Base-by-base conservation (phyloP, 2,329 filamentous ascomycete species). In the Cladosporium oxysporum region DNA sequence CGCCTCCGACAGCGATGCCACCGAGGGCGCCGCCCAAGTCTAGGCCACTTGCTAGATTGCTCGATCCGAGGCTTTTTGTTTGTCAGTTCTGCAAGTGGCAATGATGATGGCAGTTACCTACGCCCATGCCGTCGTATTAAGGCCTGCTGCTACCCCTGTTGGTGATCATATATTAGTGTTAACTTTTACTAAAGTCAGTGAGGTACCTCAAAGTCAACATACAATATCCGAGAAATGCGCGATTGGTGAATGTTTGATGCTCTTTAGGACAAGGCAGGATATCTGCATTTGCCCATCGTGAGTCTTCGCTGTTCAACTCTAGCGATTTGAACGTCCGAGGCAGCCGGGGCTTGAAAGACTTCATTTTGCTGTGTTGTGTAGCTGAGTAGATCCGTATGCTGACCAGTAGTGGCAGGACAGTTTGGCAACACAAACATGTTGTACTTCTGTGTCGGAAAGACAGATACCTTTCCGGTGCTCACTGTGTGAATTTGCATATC, bases 1-100 rank as follows among this genome's bases (percentile, higher is more conserved):
- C 64, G 29, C 55, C 50, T 29, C 64, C 64, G 8, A 66, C 49
- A 52, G 49, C 49, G 12, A 52, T 52, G 26, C 49, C 49, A 12
- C 49, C 49, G 6, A 52, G 49, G 11, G 49, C 49, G 11, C 49
- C 49, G 49, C 49, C 49, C 21, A 52, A 29, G 21, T 52, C 49
- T 23, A 52, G 23, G 6, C 49, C 49, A 23, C 49, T 52, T 6
- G 49, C 49, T 16, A 52, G 14, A 16, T 52, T 52, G 49, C 49
- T 52, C 49, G 49, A 52, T 5, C 49, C 49, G 5, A 52, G 49
- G 14, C 49, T 52, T 28, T n/a, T n/a, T 10, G 21, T 2, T 11
- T 16, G 23, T 52, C 49, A 52, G 49, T 23, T 28, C 14, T 28
- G 49, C 21, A 11, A 5, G n/a, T 29, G 11, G 11, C 4, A 23